Conservation (phyloP, 805 yeast species). For the Citeromyces matritensis region DNA sequence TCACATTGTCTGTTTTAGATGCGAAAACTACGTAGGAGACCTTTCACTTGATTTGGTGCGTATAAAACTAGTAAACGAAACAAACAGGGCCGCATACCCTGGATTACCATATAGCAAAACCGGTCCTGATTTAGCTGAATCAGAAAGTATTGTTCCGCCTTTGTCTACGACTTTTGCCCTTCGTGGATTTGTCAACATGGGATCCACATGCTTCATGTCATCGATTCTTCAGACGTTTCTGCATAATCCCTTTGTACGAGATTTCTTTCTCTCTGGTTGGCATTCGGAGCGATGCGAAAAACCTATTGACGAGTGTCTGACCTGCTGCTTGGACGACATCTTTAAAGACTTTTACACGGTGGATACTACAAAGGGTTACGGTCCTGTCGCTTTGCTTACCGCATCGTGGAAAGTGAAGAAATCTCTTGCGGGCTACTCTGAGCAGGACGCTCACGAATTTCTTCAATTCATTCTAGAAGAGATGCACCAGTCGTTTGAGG, state of each 20-base stretch:
- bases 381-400: conserved; percentile 66
- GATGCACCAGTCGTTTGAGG: conserved; percentile 39
- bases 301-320: conserved; percentile 37
- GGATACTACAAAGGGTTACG: conserved; percentile 48
- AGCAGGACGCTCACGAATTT: conserved; percentile 98
- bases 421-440: conserved; percentile 86
- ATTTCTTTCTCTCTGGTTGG: conserved; percentile 60
- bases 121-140: no score
- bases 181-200: conserved; percentile 84
- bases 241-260: conserved; percentile 80
- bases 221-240: conserved; percentile 78
- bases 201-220: conserved; percentile 96
- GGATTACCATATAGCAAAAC: no score
- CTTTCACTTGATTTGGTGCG: conserved; percentile 37
- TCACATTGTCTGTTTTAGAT: conserved; percentile 62
- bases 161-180: no score
- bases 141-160: no score
- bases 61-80: no score
- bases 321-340: conserved; percentile 76
- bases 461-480: conserved; percentile 86
- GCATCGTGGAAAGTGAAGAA: conserved; percentile 82
- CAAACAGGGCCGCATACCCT: no score
- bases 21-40: conserved; percentile 59
- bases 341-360: conserved; percentile 64
- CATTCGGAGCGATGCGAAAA: conserved; percentile 47